Percentiles rank a stretch among this genome's conserved stretches.
These are phyloP conservation scores for Naematelia aurantialba DNA, from an alignment of 768 basidiomycete genomes.

Conservation along the genomic window DNA sequence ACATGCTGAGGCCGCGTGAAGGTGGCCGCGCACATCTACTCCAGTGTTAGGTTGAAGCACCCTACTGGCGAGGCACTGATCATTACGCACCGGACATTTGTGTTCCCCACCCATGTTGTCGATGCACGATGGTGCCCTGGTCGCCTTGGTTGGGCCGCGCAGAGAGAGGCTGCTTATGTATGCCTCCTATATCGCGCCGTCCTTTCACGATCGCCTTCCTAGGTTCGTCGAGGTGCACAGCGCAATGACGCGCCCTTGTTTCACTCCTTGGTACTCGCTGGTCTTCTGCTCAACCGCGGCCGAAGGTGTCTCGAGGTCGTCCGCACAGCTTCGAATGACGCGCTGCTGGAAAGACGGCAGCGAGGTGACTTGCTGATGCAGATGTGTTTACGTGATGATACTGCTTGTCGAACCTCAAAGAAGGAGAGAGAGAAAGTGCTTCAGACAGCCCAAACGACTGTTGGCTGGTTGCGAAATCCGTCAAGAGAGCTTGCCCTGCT, in stretches of 20 bases:
- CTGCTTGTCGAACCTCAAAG: no score
- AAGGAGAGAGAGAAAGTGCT: no score
- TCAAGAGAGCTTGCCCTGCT: background rate
- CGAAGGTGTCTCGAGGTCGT: background rate
- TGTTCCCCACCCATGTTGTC: constrained; percentile 31
- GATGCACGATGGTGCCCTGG: background rate
- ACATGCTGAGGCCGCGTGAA: constrained; percentile 50
- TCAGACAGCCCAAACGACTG: no score
- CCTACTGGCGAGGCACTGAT: no score
- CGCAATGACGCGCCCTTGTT: background rate
- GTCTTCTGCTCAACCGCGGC: background rate
- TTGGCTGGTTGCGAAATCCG: no score
- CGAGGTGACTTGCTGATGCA: no score
- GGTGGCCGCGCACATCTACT: constrained; percentile 46
- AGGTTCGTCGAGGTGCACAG: background rate
- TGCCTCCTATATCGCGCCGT: background rate
- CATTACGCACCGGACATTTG: constrained; percentile 33
- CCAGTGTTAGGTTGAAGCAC: no score
- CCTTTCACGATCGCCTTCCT: background rate
- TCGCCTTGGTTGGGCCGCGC: background rate
- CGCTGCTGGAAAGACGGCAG: no score
- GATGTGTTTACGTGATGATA: no score
- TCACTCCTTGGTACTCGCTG: background rate
- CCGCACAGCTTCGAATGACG: no score
- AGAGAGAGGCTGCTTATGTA: background rate